Evolutionary conservation across 1,284 basidiomycete genomes (phyloP).

Genomic region (Boletus sp.): DNA sequence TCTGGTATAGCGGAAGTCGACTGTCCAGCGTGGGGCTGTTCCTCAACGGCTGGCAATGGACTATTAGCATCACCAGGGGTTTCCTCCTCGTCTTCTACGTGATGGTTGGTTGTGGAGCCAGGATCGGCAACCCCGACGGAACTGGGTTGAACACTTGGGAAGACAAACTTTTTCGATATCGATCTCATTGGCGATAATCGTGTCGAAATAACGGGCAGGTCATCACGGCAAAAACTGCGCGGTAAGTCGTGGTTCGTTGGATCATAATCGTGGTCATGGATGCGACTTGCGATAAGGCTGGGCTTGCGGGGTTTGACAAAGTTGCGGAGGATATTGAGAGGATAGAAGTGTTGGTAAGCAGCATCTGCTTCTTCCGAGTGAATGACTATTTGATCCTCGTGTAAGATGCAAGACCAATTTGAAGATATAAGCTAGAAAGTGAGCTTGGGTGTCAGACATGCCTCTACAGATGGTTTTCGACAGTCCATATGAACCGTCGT

Average conservation of each 20-base stretch:
- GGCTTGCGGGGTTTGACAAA: slow-evolving; percentile 25
- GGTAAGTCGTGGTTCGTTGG: slow-evolving; percentile 1
- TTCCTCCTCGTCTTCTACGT: background rate
- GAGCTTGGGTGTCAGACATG: slow-evolving; percentile 7
- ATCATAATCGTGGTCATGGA: slow-evolving; percentile 8
- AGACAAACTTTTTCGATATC: slow-evolving; percentile 37
- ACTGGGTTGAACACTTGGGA: slow-evolving; percentile 16
- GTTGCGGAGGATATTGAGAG: slow-evolving; percentile 28
- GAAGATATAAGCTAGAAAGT: slow-evolving; percentile 51
- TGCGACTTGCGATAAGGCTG: slow-evolving; percentile 18
- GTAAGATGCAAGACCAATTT: slow-evolving; percentile 73
- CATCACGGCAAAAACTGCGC: slow-evolving; percentile 16
- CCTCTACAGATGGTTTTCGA: background rate
- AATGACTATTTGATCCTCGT: slow-evolving; percentile 60
- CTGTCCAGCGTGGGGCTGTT: slow-evolving; percentile 2
- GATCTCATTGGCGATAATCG: slow-evolving; percentile 29
- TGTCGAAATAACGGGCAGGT: slow-evolving; percentile 28
- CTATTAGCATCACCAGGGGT: background rate
- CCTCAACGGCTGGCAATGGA: slow-evolving; percentile 1
- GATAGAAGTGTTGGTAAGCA: slow-evolving; percentile 35
- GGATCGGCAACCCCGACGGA: background rate
- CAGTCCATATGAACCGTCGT: slow-evolving; percentile 4
- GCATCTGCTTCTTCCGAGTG: slow-evolving; percentile 53
- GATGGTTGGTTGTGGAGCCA: background rate
- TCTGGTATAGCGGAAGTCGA: background rate